A percentile compares a stretch with the other conserved stretches of the same genome.
These are phyloP conservation scores for Clathrus columnatus DNA, from an alignment of 768 basidiomycete genomes.

Conservation along the genomic window DNA sequence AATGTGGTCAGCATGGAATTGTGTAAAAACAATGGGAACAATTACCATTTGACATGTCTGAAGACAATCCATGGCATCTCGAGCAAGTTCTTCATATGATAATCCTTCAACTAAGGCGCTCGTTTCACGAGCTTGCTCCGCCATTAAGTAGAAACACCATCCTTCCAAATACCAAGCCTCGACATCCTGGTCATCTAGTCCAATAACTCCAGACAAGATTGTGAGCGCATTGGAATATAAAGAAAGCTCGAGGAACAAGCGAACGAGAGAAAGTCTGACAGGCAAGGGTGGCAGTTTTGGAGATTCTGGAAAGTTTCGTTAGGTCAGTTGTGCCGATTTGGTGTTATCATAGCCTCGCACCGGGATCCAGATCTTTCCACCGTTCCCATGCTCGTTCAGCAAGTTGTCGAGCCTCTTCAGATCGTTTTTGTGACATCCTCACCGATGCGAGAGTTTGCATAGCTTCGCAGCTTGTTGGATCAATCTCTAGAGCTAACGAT, in stretches of 20 bases:
- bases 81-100: slow-evolving; percentile 70
- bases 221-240: slow-evolving; percentile 64
- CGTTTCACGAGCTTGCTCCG: slow-evolving; percentile 56
- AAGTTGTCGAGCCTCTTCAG: slow-evolving; percentile 69
- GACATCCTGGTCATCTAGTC: slow-evolving; percentile 75
- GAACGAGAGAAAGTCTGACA: slow-evolving; percentile 63
- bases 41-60: slow-evolving; percentile 74
- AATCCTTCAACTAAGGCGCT: slow-evolving; percentile 31
- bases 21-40: not conserved
- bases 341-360: slow-evolving; percentile 22
- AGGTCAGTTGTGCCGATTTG: not conserved
- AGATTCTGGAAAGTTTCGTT: slow-evolving; percentile 40
- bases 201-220: slow-evolving; percentile 71
- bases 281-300: slow-evolving; percentile 62
- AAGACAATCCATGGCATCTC: slow-evolving; percentile 70
- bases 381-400: slow-evolving; percentile 58
- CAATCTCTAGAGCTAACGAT: slow-evolving; percentile 58
- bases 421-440: slow-evolving; percentile 76
- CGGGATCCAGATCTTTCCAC: slow-evolving; percentile 62
- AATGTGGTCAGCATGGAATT: not conserved
- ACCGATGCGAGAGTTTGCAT: slow-evolving; percentile 77
- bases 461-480: slow-evolving; percentile 71
- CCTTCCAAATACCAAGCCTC: slow-evolving; percentile 94
- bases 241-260: slow-evolving; percentile 70
- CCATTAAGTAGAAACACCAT: slow-evolving; percentile 85